Evolutionary conservation across 2,329 filamentous ascomycete species (phyloP).

Genomic region (Canariomyces notabilis): DNA sequence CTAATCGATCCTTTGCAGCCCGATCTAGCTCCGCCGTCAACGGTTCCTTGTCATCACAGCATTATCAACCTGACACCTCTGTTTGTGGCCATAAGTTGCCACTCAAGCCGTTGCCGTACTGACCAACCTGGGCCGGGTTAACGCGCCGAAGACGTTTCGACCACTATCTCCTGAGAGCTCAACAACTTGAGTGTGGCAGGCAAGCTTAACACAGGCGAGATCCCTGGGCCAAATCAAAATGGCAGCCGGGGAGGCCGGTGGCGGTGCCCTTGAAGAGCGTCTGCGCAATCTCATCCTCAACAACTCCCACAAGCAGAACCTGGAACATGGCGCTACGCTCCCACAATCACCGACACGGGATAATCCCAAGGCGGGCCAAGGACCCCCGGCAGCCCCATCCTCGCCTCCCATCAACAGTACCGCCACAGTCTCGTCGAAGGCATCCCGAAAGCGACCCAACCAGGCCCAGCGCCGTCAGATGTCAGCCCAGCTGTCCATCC

Average conservation of each 20-base stretch:
- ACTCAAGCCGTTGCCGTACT: neutral
- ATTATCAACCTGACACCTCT: too few species aligned
- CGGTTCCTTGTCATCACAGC: too few species aligned
- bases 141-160: too few species aligned
- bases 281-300: slow-evolving; percentile 56
- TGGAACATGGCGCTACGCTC: neutral
- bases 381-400: slow-evolving; percentile 11
- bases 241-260: neutral
- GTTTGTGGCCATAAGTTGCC: neutral
- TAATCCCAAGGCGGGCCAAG: neutral
- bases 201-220: too few species aligned
- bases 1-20: too few species aligned
- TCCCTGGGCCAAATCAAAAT: neutral
- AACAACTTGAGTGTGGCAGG: too few species aligned
- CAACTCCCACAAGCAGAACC: slow-evolving; percentile 30
- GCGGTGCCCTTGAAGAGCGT: slow-evolving; percentile 45
- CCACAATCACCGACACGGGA: neutral
- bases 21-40: too few species aligned
- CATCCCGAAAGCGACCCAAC: slow-evolving; percentile 50
- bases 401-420: neutral
- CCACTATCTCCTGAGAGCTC: too few species aligned
- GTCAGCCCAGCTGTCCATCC: slow-evolving; percentile 54
- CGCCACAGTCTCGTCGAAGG: slow-evolving; percentile 20
- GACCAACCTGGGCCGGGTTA: neutral
- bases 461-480: slow-evolving; percentile 60